Conservation (phyloP, 108 stramenopile genomes). For the Cyclotella sp. region DNA sequence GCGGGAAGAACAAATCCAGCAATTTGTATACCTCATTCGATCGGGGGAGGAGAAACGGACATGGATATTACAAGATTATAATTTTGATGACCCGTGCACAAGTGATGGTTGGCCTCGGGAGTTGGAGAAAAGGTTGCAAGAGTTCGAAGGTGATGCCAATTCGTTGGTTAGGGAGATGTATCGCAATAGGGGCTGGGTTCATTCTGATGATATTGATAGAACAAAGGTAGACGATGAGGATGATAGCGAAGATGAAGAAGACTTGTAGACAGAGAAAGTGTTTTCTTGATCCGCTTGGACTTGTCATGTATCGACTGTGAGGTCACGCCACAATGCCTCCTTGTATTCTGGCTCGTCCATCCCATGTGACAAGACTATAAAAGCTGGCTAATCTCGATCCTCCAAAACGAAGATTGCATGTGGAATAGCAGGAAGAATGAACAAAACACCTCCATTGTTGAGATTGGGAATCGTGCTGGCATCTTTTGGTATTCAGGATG, state of each 20-base stretch:
- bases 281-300: not conserved
- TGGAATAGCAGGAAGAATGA: too few relatives aligned
- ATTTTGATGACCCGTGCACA: conserved; percentile 76
- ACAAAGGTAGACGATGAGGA: conserved; percentile 23
- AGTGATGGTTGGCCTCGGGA: conserved; percentile 47
- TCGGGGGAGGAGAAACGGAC: conserved; percentile 78
- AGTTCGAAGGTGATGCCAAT: conserved; percentile 46
- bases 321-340: too few relatives aligned
- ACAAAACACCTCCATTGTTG: too few relatives aligned
- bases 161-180: conserved; percentile 48
- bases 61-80: conserved; percentile 82
- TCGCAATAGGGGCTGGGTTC: conserved; percentile 44
- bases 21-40: conserved; percentile 76
- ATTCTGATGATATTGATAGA: conserved; percentile 35
- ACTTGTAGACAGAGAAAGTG: conserved; percentile 37
- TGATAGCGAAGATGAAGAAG: conserved; percentile 51
- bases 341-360: not conserved
- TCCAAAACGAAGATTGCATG: too few relatives aligned
- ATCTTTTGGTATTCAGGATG: too few relatives aligned
- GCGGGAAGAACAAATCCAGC: conserved; percentile 64
- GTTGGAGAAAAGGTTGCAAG: conserved; percentile 56
- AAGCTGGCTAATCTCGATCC: too few relatives aligned
- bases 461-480: too few relatives aligned
- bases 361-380: too few relatives aligned
- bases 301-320: too few relatives aligned